Base-by-base conservation (phyloP, 2,329 filamentous ascomycete genomes). In the Triangularia setosa region DNA sequence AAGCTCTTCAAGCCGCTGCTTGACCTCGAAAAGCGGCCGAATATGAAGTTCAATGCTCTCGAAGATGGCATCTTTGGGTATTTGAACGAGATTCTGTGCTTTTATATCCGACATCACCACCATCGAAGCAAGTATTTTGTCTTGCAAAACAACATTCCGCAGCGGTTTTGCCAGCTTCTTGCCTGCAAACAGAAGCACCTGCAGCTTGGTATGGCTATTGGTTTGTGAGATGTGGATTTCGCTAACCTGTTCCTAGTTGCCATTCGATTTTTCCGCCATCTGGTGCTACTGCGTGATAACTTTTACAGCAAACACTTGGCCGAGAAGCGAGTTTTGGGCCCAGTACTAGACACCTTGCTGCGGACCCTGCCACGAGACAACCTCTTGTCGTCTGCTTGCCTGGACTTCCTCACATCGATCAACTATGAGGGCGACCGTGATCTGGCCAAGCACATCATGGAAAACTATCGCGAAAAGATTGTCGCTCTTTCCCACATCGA, bases 351-450 rank as follows among this genome's bases (percentile, higher is more conserved):
- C 69, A 89, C 97, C 40, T 84, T 98, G 33, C 85, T 90, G 62
- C 87, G 91, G 69, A 95, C 92, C 0, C 90, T 97, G 85, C 92
- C 93, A 0, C 87, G 93, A 52, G 94, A 99, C 76, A 98, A 97
- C 70, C 83, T 99, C 2, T 83, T 98, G 30, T 96, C 95, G 75
- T 98, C 94, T 0, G 94, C 93, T 8, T 97, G 92, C 71, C 83
- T 98, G 9, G 95, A 99, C 73, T 85, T 99, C 53, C 98, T 99
- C 69, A 93, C 96, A 72, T 93, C 90, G 72, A 91, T 98, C 72
- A 92, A 89, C 74, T 88, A 88, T 73, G 91, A 96, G 71, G 88
- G 88, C 62, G 84, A 93, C 72, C 96, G 93, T 75, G 87, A 90
- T 14, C 81, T 97, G 56, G 88, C 96, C 63, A 87, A 89, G 67